phyloP scores from a whole-genome alignment of 1,284 basidiomycete genomes.

The Butyriboletus appendiculatus region DNA sequence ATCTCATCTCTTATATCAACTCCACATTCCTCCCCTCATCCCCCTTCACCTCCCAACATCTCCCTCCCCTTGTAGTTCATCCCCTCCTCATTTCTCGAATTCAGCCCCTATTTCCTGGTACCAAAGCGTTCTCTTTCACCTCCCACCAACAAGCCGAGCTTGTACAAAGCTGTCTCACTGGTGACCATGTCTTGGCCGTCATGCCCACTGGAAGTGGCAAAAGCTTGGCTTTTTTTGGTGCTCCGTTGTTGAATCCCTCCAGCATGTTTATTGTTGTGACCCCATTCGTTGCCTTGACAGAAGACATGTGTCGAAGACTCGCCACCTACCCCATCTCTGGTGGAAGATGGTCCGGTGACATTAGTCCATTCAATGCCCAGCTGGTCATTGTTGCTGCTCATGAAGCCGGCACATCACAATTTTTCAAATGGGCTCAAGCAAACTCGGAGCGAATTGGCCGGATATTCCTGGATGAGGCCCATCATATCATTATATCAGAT shows the following conservation, averaged over 20 bases:
- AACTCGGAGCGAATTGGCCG: too few relatives aligned
- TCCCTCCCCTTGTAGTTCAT: neutral
- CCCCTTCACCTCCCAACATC: too few relatives aligned
- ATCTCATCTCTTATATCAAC: neutral
- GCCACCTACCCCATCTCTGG: neutral
- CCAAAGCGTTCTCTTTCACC: neutral
- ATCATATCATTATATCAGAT: too few relatives aligned
- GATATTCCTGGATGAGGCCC: too few relatives aligned
- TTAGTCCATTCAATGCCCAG: neutral
- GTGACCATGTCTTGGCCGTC: slow-evolving; percentile 12
- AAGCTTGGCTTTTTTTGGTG: slow-evolving; percentile 18
- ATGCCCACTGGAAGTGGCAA: slow-evolving; percentile 24
- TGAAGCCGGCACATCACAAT: too few relatives aligned
- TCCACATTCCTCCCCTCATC: too few relatives aligned
- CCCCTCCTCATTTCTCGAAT: neutral
- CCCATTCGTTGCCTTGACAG: slow-evolving; percentile 11
- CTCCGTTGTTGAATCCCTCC: slow-evolving; percentile 8
- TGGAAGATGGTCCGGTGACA: neutral
- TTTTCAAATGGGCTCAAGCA: too few relatives aligned
- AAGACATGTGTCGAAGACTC: slow-evolving; percentile 1
- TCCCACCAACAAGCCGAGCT: slow-evolving; percentile 4
- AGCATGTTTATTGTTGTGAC: slow-evolving; percentile 14
- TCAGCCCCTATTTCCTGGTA: neutral
- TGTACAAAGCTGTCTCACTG: neutral
- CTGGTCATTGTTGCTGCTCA: slow-evolving; percentile 12